Conservation (phyloP, 352 stramenopile species). For the Blastocystis sp. region DNA sequence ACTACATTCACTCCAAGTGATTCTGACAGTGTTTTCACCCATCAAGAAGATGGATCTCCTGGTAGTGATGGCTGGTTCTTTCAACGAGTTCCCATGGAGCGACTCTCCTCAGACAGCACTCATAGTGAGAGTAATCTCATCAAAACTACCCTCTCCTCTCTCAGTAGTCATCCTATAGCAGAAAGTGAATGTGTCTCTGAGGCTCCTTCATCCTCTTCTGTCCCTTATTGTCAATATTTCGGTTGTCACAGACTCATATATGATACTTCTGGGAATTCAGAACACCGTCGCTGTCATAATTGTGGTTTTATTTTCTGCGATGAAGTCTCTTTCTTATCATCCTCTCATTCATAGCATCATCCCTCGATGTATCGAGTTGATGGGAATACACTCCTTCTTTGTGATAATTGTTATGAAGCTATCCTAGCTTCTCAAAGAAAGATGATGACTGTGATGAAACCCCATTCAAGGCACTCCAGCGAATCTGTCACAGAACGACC, state of each 20-base stretch:
- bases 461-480: neutral
- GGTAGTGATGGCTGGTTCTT: neutral
- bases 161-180: neutral
- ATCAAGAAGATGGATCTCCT: neutral
- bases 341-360: constrained; percentile 7
- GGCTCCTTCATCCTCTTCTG: too few species aligned
- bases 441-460: neutral
- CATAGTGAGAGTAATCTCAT: neutral
- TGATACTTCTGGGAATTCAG: too few species aligned
- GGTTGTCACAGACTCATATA: neutral
- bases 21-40: neutral
- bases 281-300: neutral
- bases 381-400: neutral
- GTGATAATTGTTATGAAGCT: constrained; percentile 17
- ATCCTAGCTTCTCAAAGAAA: neutral
- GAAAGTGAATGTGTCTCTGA: too few species aligned
- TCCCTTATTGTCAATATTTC: neutral
- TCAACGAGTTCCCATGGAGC: neutral
- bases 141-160: neutral
- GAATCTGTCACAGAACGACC: neutral
- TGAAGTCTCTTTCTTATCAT: neutral
- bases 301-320: constrained; percentile 45
- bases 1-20: neutral
- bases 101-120: neutral
- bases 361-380: neutral